A percentile compares a stretch with the other conserved stretches of the same genome.
phyloP scores from a whole-genome alignment of 2,329 filamentous ascomycete species.

The Scytalidium sp. region DNA sequence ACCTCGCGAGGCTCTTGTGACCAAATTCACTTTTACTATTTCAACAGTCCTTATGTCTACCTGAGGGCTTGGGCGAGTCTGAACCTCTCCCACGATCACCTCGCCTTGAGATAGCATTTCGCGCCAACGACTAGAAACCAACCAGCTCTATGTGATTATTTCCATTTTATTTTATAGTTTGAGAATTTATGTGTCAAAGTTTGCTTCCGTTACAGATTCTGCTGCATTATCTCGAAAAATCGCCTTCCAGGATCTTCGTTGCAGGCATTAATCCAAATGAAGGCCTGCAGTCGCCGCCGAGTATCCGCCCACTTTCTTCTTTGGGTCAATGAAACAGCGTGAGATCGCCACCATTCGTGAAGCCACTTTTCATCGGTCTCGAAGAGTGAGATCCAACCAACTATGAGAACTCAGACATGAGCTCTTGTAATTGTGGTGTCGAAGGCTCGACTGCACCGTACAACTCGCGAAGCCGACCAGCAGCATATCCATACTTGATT shows the following conservation, averaged over 20 bases:
- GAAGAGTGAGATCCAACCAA: not conserved
- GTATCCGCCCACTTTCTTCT: not conserved
- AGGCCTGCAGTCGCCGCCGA: not conserved
- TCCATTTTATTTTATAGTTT: no score
- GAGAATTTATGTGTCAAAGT: no score
- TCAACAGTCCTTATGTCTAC: no score
- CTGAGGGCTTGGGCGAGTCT: no score
- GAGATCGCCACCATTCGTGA: not conserved
- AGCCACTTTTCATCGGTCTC: not conserved
- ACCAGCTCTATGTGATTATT: no score
- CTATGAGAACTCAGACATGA: not conserved
- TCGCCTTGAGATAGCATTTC: no score
- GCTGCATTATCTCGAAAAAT: constrained; percentile 18
- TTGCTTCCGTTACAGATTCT: no score
- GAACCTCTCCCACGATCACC: no score
- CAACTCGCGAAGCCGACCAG: not conserved
- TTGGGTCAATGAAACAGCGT: not conserved
- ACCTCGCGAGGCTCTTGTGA: no score
- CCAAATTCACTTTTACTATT: no score
- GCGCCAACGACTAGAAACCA: no score
- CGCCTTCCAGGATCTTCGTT: not conserved
- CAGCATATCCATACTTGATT: not conserved
- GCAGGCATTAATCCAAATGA: not conserved
- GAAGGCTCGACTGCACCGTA: not conserved
- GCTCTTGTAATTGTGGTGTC: not conserved